A percentile compares a stretch with the other conserved stretches of the same genome.
phyloP scores from a whole-genome alignment of 306 rosid species.

The Rosa rugosa region DNA sequence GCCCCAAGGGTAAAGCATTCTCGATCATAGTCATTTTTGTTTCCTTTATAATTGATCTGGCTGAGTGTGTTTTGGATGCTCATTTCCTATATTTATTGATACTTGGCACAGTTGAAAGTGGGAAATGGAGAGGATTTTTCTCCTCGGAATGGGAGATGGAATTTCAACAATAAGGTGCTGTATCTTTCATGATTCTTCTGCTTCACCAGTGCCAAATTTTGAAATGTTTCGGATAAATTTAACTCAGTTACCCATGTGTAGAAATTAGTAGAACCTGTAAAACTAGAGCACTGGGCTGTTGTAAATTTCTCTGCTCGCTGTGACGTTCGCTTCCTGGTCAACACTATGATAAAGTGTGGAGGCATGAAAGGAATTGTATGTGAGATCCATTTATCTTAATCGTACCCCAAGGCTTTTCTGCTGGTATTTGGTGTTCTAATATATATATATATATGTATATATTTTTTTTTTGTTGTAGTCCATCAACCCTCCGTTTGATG shows the following conservation, averaged over 20 bases:
- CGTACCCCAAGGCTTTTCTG: neutral
- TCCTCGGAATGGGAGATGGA: slow-evolving; percentile 47
- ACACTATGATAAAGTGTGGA: neutral
- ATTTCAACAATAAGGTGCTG: slow-evolving; percentile 43
- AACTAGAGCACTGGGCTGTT: slow-evolving; percentile 36
- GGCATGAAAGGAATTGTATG: neutral
- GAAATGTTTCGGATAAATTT: neutral
- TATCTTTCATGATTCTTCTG: neutral
- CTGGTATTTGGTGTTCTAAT: slow-evolving; percentile 4
- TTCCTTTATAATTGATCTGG: neutral
- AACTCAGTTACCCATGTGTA: neutral
- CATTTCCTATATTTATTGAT: neutral
- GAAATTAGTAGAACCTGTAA: slow-evolving; percentile 37
- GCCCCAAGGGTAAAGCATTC: slow-evolving; percentile 35
- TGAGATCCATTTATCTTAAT: neutral
- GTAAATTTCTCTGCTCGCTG: slow-evolving; percentile 40
- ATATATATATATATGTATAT: neutral
- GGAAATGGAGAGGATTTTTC: slow-evolving; percentile 22
- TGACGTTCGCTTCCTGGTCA: neutral
- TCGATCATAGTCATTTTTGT: neutral
- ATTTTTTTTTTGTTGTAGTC: slow-evolving; percentile 14
- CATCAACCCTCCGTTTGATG: neutral
- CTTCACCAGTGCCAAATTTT: neutral
- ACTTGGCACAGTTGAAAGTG: slow-evolving; percentile 30
- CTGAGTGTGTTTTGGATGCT: neutral